Conservation (phyloP, 495 filamentous ascomycete species). For the Neurospora pannonica region DNA sequence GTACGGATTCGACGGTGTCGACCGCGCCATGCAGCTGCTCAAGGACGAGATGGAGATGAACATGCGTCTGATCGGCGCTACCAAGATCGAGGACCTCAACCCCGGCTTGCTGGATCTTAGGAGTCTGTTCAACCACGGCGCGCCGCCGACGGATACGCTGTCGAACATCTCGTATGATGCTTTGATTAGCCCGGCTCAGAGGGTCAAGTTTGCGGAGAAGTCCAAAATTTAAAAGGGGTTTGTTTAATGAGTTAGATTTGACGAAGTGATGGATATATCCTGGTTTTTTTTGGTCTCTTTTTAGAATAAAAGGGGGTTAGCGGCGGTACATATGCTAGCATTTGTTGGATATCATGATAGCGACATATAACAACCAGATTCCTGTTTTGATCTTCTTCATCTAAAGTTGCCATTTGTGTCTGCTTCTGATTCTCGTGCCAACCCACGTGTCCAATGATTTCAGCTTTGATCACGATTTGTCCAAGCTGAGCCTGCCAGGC, state of each 20-base stretch:
- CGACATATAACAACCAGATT: not conserved
- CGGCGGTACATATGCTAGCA: not conserved
- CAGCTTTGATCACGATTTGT: not conserved
- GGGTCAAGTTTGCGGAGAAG: conserved; percentile 10
- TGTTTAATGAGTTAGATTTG: not conserved
- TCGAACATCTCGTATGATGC: conserved; percentile 33
- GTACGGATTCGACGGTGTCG: conserved; percentile 80
- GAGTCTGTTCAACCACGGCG: conserved; percentile 60
- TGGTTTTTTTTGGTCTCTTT: not conserved
- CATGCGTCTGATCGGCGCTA: conserved; percentile 85
- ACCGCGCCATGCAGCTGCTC: conserved; percentile 86
- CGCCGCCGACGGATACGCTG: conserved; percentile 60
- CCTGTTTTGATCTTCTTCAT: not conserved
- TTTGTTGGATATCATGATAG: not conserved
- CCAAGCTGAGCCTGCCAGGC: not conserved
- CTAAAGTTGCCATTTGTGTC: not conserved
- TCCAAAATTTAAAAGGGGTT: not conserved
- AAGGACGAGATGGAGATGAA: conserved; percentile 99
- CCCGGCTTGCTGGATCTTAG: conserved; percentile 70
- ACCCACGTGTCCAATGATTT: not conserved
- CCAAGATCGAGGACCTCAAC: conserved; percentile 63
- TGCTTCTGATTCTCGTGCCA: not conserved
- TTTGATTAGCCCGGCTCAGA: conserved; percentile 33
- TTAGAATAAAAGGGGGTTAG: not conserved
- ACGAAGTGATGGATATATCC: not conserved